Percentiles rank a stretch among this genome's conserved stretches.
Evolutionary conservation across 768 basidiomycete genomes (phyloP).

Genomic region (Phlebiopsis gigantea): DNA sequence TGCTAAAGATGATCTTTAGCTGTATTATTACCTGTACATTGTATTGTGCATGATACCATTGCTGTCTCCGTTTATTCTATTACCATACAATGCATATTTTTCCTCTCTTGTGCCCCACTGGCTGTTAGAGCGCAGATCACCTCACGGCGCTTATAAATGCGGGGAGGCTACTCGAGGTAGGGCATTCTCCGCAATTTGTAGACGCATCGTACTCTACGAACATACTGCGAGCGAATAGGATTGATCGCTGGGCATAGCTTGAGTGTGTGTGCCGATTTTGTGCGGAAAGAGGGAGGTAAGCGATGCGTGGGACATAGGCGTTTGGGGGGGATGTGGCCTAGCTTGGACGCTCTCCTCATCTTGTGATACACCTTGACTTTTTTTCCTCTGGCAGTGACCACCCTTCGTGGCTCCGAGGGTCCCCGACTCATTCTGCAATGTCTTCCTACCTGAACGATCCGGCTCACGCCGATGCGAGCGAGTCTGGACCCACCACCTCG

Average conservation of each 20-base stretch:
- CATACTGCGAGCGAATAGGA: neutral
- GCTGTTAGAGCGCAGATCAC: neutral
- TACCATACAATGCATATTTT: neutral
- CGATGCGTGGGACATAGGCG: neutral
- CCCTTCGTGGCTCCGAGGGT: slow-evolving; percentile 8
- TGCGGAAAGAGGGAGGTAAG: neutral
- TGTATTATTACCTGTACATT: neutral
- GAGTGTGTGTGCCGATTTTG: neutral
- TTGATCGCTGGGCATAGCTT: neutral
- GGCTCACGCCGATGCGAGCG: slow-evolving; percentile 24
- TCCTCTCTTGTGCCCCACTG: too few species aligned
- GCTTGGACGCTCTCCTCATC: neutral
- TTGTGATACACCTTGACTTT: slow-evolving; percentile 3
- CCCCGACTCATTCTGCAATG: slow-evolving; percentile 9
- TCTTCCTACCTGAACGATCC: slow-evolving; percentile 20
- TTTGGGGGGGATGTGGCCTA: neutral
- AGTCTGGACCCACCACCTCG: slow-evolving; percentile 16
- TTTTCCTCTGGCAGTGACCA: neutral
- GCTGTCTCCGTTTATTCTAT: neutral
- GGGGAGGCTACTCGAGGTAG: neutral
- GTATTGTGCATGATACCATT: neutral
- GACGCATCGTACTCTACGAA: neutral
- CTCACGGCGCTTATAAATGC: neutral
- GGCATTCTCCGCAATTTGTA: neutral
- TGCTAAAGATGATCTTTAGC: neutral